Evolutionary conservation across 2,329 filamentous ascomycete genomes (phyloP), one percentile per base, ranked within the genome.

Genomic region (Microsporum ferrugineum): DNA sequence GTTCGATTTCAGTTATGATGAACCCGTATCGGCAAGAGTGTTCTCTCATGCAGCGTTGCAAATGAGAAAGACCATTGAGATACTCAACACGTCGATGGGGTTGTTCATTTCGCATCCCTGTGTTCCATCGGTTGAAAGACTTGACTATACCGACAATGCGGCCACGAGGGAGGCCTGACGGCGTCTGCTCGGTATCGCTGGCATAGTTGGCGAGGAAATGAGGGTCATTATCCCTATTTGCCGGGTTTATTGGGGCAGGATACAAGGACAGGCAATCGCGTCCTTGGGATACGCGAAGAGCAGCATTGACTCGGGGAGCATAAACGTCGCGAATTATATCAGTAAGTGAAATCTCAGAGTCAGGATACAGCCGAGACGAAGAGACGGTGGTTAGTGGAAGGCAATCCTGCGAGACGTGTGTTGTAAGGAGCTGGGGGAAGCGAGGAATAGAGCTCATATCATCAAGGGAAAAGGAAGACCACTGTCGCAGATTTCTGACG

Each of bases 1-100:
- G 85, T 76, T 97, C 92, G 68, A 96, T 96, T 76, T 96, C 92
- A 0, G 90, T 96, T 70, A 96, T 85, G 73, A 97, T 92, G 79
- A 96, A 97, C 60, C 92, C 92, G 73, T 96, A 97, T 62, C 92
- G 86, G 71, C 89, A 95, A 66, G 86, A 86, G 76, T 96, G 89
- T 76, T 95, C 90, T 73, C 92, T 90, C 90, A 96, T 96, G 70
- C 87, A 86, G 71, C 89, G 84, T 75, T 97, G 92, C 51, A 96
- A 79, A 68, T 95, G 89, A 0, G 91, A 82, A 3, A 97, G 84
- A 1, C 89, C 89, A 58, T 88, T 86, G 23, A 96, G 86, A 77
- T 96, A 96, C 75, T 92, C 86, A 62, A 96, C 89, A 62, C 88
- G 87, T 75, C 91, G 88, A 73, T 90, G 83, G 65, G 91, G 89